Conservation (phyloP, 1,139 yeast species). For the Scheffersomyces segobiensis region DNA sequence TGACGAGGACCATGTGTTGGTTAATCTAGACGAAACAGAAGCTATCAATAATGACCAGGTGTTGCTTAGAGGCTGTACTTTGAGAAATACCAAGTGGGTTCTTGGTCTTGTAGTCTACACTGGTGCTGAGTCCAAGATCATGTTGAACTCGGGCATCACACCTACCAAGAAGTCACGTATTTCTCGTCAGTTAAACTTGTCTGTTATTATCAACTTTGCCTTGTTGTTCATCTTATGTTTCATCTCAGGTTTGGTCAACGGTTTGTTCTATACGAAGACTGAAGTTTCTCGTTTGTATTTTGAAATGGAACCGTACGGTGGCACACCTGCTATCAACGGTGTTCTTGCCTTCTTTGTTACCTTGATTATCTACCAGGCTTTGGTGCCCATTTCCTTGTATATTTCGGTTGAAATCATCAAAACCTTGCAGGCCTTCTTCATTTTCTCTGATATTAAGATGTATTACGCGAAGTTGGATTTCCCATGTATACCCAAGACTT, state of each 20-base stretch:
- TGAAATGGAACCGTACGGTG: slow-evolving; percentile 55
- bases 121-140: slow-evolving; percentile 87
- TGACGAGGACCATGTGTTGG: slow-evolving; percentile 36
- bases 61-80: slow-evolving; percentile 84
- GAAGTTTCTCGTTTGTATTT: slow-evolving; percentile 64
- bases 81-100: slow-evolving; percentile 92
- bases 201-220: slow-evolving; percentile 76
- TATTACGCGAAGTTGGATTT: slow-evolving; percentile 83
- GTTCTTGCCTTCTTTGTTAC: slow-evolving; percentile 85
- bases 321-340: slow-evolving; percentile 74
- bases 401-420: slow-evolving; percentile 94
- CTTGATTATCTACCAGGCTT: slow-evolving; percentile 82
- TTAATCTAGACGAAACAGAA: slow-evolving; percentile 56
- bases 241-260: slow-evolving; percentile 80
- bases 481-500: slow-evolving; percentile 94
- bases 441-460: slow-evolving; percentile 84
- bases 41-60: slow-evolving; percentile 79
- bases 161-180: slow-evolving; percentile 88
- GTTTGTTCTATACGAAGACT: slow-evolving; percentile 59
- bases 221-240: slow-evolving; percentile 78
- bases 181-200: slow-evolving; percentile 76
- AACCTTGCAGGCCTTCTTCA: slow-evolving; percentile 91
- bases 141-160: slow-evolving; percentile 90
- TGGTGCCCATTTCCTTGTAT: slow-evolving; percentile 93
- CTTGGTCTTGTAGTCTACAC: slow-evolving; percentile 88